A percentile compares a stretch with the other conserved stretches of the same genome.
These are phyloP conservation scores for Oryza meridionalis DNA, from an alignment of 176 grass and related monocot species.

Conservation along the genomic window DNA sequence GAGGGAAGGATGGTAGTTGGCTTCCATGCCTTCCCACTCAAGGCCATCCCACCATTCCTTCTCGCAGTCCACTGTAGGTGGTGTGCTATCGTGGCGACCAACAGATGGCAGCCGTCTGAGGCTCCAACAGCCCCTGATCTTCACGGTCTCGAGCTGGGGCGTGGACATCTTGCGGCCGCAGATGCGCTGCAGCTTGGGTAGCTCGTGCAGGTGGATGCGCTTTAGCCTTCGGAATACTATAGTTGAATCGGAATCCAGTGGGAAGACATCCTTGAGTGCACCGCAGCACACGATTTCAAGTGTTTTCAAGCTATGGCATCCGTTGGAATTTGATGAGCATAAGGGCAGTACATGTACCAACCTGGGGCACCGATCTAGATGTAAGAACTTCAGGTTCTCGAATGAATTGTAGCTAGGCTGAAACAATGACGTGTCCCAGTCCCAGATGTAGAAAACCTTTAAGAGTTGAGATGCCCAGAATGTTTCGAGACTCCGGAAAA, in stretches of 20 bases:
- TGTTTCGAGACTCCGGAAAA: neutral
- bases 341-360: neutral
- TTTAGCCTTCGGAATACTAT: neutral
- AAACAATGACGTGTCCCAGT: neutral
- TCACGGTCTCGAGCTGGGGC: neutral
- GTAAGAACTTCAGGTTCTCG: accelerated
- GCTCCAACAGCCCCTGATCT: constrained; percentile 42
- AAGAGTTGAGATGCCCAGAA: neutral
- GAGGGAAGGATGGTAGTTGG: neutral
- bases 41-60: constrained; percentile 36
- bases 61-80: constrained; percentile 15
- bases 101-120: neutral
- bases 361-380: constrained; percentile 9
- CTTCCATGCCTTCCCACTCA: neutral
- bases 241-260: no score
- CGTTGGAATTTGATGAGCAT: accelerated
- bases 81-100: accelerated
- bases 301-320: neutral
- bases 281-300: constrained; percentile 20
- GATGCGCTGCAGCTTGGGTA: constrained; percentile 27
- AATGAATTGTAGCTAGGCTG: accelerated
- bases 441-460: neutral
- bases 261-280: neutral
- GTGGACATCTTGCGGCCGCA: neutral
- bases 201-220: neutral